Evolutionary conservation across 305 asterid genomes (phyloP), one percentile per base, ranked within the genome.

Genomic region (Fraxinus baroniana): DNA sequence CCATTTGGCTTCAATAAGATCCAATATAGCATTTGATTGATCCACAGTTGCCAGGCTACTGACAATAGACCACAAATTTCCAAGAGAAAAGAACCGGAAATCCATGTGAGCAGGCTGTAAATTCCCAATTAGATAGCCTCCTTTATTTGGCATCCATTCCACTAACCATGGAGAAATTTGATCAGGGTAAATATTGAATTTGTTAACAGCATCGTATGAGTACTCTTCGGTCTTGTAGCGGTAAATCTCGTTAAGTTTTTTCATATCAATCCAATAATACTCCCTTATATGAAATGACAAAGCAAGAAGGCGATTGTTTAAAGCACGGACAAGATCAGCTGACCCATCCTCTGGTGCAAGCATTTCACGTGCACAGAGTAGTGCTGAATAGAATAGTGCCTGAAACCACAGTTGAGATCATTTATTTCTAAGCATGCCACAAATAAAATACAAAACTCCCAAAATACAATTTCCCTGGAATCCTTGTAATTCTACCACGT

Each of bases 41-140:
- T 87, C 92, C 39, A 37, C 36, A 3, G 91, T 91, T 32, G 92
- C 85, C 79, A 92, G 93, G 83, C 88, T 88, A 78, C 93, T 87
- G 49, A 89, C 93, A 15, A 92, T 80, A 64, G 97, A 89, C 97
- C 97, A 92, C 79, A 92, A 83, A 83, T 92, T 92, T 80, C 97
- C 97, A 7, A 92, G 88, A 62, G 97, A 91, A 88, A 92, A 92
- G 83, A 92, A 92, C 2, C 97, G 93, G 62, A 92, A 92, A 88
- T 92, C 97, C 97, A 92, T 92, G 84, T 92, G 97, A 76, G 97
- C 97, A 57, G 97, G 97, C 81, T 92, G 97, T 85, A 92, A 83
- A 78, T 92, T 92, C 75, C 97, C 94, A 74, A 92, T 92, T 46
- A 92, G 84, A 86, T 90, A 91, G 76, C 97, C 97, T 82, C 97